These are phyloP conservation scores for Penicillium sp. DNA, from an alignment of 2,329 filamentous ascomycete genomes.

Conservation along the genomic window DNA sequence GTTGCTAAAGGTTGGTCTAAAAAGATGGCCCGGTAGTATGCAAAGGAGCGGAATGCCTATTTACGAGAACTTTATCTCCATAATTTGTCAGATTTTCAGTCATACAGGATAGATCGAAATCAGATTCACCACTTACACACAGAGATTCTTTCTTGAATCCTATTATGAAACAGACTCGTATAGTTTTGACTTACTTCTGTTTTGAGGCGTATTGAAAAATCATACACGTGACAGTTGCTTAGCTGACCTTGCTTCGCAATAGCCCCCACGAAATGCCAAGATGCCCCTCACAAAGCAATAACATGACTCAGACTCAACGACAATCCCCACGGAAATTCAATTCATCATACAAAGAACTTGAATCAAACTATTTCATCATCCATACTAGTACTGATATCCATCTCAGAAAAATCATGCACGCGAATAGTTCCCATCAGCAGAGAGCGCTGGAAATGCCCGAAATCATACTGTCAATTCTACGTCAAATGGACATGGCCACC, in stretches of 20 bases:
- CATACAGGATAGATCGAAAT: no score
- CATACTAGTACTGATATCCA: background rate
- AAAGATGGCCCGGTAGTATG: no score
- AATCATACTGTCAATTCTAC: slow-evolving; percentile 2
- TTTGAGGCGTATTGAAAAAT: no score
- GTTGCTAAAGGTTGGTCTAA: no score
- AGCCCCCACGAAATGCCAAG: background rate
- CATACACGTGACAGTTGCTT: no score
- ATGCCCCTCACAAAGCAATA: background rate
- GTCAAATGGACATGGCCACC: slow-evolving; percentile 8
- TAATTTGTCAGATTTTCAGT: no score
- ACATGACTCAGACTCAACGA: background rate
- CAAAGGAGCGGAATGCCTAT: no score
- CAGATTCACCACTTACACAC: no score
- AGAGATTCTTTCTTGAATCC: no score
- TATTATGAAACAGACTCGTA: no score
- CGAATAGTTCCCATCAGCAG: background rate
- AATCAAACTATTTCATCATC: background rate
- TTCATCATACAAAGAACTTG: background rate
- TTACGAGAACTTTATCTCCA: no score
- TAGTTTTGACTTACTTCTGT: no score
- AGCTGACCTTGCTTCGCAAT: background rate
- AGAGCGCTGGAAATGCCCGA: slow-evolving; percentile 3
- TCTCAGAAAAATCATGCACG: background rate
- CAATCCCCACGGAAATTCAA: background rate